These are phyloP conservation scores for Oryza coarctata DNA, from an alignment of 176 grass and related monocot species.

Conservation along the genomic window DNA sequence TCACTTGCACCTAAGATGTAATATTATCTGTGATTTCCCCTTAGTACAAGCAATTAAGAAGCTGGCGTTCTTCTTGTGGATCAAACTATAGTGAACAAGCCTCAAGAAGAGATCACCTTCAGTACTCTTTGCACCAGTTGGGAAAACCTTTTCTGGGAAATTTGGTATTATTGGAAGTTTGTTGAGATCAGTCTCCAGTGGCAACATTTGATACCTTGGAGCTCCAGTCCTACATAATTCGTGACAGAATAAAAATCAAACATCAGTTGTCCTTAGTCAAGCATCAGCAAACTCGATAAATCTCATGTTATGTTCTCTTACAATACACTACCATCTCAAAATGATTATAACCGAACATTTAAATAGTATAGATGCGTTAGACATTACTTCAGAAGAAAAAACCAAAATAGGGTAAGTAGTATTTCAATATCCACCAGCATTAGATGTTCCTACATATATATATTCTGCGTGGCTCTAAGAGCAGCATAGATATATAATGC, in stretches of 20 bases:
- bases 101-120: conserved; percentile 58
- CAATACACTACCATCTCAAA: conserved; percentile 10
- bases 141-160: conserved; percentile 69
- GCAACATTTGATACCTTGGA: conserved; percentile 97
- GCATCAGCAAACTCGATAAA: not conserved
- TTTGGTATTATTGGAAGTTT: conserved; percentile 68
- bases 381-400: not conserved
- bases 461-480: not conserved
- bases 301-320: not conserved
- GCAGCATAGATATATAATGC: not conserved
- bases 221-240: conserved; percentile 66
- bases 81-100: conserved; percentile 4
- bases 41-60: not conserved
- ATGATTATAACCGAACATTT: not conserved
- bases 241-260: conserved; percentile 21
- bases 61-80: not conserved
- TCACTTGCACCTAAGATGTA: not conserved
- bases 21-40: not conserved
- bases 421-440: not conserved
- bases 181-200: conserved; percentile 93
- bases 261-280: not conserved
- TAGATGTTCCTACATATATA: not conserved
- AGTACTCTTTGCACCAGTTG: conserved; percentile 52
- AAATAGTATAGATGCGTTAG: not conserved
- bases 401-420: not conserved